A percentile compares a stretch with the other conserved stretches of the same genome.
Evolutionary conservation across 2,329 filamentous ascomycete species (phyloP).

Genomic region (Talaromyces sp.): DNA sequence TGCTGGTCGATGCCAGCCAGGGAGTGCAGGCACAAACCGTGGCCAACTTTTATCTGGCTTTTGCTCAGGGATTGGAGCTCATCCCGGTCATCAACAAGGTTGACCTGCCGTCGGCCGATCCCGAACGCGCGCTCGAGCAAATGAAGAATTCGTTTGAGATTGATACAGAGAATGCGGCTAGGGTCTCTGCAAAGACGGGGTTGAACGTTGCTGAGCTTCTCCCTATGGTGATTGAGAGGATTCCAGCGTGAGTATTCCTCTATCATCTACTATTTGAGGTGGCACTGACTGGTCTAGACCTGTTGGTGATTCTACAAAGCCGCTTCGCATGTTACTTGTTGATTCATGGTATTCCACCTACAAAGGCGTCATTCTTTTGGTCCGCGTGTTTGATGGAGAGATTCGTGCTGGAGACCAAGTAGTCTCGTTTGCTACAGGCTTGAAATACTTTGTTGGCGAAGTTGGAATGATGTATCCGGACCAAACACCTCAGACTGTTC

Average conservation of each 20-base stretch:
- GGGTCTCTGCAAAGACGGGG: slow-evolving; percentile 92
- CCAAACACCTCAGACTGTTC: slow-evolving; percentile 69
- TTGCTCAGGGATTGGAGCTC: slow-evolving; percentile 78
- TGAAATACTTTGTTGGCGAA: slow-evolving; percentile 89
- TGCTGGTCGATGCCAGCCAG: slow-evolving; percentile 93
- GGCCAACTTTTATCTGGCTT: slow-evolving; percentile 96
- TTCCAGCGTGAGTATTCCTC: slow-evolving; percentile 55
- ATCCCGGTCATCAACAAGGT: slow-evolving; percentile 97
- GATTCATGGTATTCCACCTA: slow-evolving; percentile 99
- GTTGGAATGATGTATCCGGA: slow-evolving; percentile 95
- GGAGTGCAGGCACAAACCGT: slow-evolving; percentile 97
- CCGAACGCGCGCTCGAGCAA: slow-evolving; percentile 79
- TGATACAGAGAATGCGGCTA: slow-evolving; percentile 64
- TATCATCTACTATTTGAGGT: not conserved
- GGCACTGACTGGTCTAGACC: slow-evolving; percentile 44
- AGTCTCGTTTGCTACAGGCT: slow-evolving; percentile 79
- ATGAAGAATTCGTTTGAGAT: slow-evolving; percentile 83
- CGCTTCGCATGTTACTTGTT: slow-evolving; percentile 78
- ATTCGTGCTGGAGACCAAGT: slow-evolving; percentile 78
- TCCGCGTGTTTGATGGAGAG: slow-evolving; percentile 83
- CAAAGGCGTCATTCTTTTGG: slow-evolving; percentile 83
- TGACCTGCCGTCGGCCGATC: slow-evolving; percentile 82
- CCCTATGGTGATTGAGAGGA: slow-evolving; percentile 75
- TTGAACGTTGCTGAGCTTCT: slow-evolving; percentile 78
- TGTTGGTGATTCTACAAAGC: slow-evolving; percentile 63